phyloP scores from a whole-genome alignment of 306 rosid genomes.

The Aeschynomene evenia region DNA sequence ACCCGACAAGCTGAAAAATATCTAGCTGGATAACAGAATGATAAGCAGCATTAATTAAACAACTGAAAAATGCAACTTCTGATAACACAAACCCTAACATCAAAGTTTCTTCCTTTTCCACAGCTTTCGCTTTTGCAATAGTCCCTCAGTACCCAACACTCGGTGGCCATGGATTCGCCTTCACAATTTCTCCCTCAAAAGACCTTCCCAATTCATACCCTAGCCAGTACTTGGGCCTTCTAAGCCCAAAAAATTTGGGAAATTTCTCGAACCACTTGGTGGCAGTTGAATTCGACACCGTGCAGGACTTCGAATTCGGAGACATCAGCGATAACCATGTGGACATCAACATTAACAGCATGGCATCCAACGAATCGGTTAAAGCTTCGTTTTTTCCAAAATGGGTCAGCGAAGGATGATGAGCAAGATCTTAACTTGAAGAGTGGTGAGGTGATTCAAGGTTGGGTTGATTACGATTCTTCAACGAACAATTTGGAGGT shows the following conservation, averaged over 20 bases:
- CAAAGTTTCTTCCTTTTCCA: constrained; percentile 41
- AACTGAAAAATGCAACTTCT: background rate
- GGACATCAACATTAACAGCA: constrained; percentile 49
- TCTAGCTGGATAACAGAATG: constrained; percentile 55
- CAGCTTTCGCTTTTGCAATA: constrained; percentile 44
- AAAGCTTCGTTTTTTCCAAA: constrained; percentile 18
- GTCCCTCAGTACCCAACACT: constrained; percentile 35
- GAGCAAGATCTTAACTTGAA: constrained; percentile 35
- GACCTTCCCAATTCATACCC: constrained; percentile 32
- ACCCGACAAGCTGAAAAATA: constrained; percentile 72
- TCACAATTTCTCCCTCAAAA: constrained; percentile 41
- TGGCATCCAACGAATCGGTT: constrained; percentile 48
- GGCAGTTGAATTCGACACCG: constrained; percentile 59
- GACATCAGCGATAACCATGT: constrained; percentile 64
- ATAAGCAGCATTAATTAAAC: background rate
- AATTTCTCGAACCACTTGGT: constrained; percentile 51
- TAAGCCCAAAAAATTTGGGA: constrained; percentile 46
- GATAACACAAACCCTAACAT: background rate
- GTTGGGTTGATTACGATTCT: constrained; percentile 59
- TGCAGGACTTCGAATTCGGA: constrained; percentile 41
- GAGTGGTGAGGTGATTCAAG: constrained; percentile 48
- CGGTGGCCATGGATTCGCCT: constrained; percentile 54
- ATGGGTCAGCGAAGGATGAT: background rate
- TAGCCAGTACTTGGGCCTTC: constrained; percentile 51
- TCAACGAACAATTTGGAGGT: constrained; percentile 31